Evolutionary conservation across 176 grass and related monocot species (phyloP), one percentile per base, ranked within the genome.

Genomic region (Triticum urartu): DNA sequence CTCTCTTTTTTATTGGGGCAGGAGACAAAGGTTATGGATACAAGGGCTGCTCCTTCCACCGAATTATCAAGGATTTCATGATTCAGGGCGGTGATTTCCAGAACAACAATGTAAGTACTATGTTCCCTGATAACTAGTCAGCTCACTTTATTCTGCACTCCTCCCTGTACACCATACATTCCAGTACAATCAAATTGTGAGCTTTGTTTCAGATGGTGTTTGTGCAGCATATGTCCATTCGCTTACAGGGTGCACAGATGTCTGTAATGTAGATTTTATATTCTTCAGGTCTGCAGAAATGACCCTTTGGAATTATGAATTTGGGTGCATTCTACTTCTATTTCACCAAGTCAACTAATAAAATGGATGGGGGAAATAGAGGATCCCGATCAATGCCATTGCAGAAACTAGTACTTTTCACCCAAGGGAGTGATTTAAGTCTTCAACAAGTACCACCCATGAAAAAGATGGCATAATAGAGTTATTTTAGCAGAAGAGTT

Each of bases 21-120:
- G 93, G 93, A 47, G 88, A 95, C 76, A 89, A 93, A 83, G 83
- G 88, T 9, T 89, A 77, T 72, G 93, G 93, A 8, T 93, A 95
- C 47, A 95, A 95, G 79, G 92, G 93, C 42, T 95, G 83, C 75
- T 91, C 83, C 59, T 93, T 95, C 84, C 93, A 93, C 84, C 83
- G 93, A 78, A 90, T 95, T 52, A 95, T 95, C 86, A 93, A 95
- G 75, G 91, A 95, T 72, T 95, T 95, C 71, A 95, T 95, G 93
- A 93, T 95, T 43, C 93, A 95, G 80, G 93, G 93, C 1, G 93
- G 93, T 33, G 93, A 95, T 63, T 93, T 93, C 25, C 72, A 93
- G 78, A 59, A 83, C 7, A 84, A 87, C 54, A 91, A 93, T 72
- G 89, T 93, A 65, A 77, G 85, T 61, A 40, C 62, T 34, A 26